Base-by-base conservation (phyloP, 106 monocot genomes). In the Phalaenopsis aphrodite region DNA sequence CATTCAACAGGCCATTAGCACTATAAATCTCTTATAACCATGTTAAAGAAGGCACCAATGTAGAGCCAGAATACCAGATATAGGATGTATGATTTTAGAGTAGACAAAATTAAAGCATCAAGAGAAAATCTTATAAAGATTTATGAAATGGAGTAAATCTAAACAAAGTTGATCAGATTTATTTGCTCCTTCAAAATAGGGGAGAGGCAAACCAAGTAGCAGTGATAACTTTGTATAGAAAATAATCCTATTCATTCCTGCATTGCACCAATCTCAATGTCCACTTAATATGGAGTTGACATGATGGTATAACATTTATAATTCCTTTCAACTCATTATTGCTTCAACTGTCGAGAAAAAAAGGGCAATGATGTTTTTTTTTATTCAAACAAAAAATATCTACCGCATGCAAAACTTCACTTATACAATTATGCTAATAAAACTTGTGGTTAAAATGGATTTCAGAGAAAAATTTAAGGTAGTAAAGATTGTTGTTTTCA, bases 141-240 rank as follows among this genome's bases (percentile, higher is more conserved):
- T 74, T 43, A 19, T 19, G 1, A 74, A 43, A 43, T 74, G 18
- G 3, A 69, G 15, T 43, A 74, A 42, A 74, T 19, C 38, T 11
- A 69, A 69, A 39, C 19, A 45, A 19, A 7, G 74, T 18, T 45
- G 18, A 45, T n/a, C 43, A 42, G n/a, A 19, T 42, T 74, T 45
- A 74, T 74, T 45, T 43, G 74, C 74, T 74, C 74, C 18, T 74
- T 39, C 14, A 74, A 43, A 74, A 45, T 43, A 45, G 41, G 18
- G 43, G 9, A 74, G 15, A 12, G 2, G 69, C 9, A 69, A 36
- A 69, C 39, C 69, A 69, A 15, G 15, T 38, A 39, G 69, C 12
- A 39, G 8, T 69, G 38, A 41, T 1, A 12, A 69, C 12, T 14
- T 36, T 39, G 10, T 69, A 69, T 12, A 21, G 38, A 39, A 36